A percentile compares a stretch with the other conserved stretches of the same genome.
Evolutionary conservation across 495 filamentous ascomycete genomes (phyloP).

Genomic region (Hypoxylon trugodes): DNA sequence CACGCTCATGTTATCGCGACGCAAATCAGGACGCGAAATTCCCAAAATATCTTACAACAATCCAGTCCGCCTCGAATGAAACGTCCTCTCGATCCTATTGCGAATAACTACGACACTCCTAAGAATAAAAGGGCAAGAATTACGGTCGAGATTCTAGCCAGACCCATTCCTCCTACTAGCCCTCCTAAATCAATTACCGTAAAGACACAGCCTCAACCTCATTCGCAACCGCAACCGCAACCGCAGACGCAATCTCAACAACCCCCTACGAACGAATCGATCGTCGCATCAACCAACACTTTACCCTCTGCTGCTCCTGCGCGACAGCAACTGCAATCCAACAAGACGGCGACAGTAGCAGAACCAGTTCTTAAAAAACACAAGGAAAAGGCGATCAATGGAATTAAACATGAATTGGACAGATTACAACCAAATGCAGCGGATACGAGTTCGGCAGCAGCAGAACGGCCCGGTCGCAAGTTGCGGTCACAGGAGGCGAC

Average conservation of each 20-base stretch:
- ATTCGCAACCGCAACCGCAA: constrained; percentile 31
- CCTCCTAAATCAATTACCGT: constrained; percentile 43
- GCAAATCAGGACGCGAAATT: constrained; percentile 38
- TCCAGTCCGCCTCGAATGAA: constrained; percentile 43
- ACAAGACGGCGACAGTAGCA: constrained; percentile 36
- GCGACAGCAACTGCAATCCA: constrained; percentile 20
- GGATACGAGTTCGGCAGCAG: constrained; percentile 55
- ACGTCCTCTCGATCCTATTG: constrained; percentile 44
- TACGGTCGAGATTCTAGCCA: constrained; percentile 52
- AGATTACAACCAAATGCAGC: constrained; percentile 53
- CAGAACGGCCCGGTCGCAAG: constrained; percentile 60
- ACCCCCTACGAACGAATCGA: constrained; percentile 37
- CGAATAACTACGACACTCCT: constrained; percentile 46
- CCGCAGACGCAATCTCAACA: too few relatives aligned
- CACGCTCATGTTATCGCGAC: constrained; percentile 36
- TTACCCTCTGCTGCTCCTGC: background rate
- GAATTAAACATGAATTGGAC: constrained; percentile 61
- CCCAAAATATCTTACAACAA: constrained; percentile 35
- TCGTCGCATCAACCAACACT: constrained; percentile 26
- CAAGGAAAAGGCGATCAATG: constrained; percentile 59
- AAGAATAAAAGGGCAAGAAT: constrained; percentile 48
- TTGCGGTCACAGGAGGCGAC: constrained; percentile 63
- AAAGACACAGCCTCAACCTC: constrained; percentile 42
- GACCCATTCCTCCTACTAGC: constrained; percentile 32
- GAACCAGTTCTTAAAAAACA: constrained; percentile 50